phyloP scores from a whole-genome alignment of 2,329 filamentous ascomycete genomes.

The Pseudocercospora ulei region DNA sequence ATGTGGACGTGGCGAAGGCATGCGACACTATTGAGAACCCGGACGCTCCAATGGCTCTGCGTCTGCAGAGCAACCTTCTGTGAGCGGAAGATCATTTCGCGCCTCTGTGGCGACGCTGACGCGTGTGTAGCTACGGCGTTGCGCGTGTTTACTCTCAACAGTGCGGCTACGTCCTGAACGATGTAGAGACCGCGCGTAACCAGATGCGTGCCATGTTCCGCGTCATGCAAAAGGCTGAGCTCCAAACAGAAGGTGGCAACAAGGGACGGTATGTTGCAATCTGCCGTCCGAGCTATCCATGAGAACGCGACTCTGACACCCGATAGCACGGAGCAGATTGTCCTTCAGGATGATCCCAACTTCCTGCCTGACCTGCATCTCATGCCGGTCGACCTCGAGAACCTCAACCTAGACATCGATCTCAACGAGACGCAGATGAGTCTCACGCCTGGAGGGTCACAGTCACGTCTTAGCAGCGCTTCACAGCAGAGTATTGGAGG shows the following conservation, averaged over 20 bases:
- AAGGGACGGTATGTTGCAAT: constrained; percentile 54
- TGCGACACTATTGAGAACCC: constrained; percentile 78
- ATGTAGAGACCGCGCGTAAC: constrained; percentile 64
- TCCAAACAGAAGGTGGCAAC: constrained; percentile 58
- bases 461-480: constrained; percentile 15
- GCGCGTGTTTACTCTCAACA: constrained; percentile 80
- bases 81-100: constrained; percentile 34
- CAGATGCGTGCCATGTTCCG: constrained; percentile 61
- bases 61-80: constrained; percentile 82
- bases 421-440: constrained; percentile 35
- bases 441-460: constrained; percentile 34
- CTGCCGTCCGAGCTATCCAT: neutral
- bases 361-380: constrained; percentile 61
- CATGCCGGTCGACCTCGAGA: constrained; percentile 50
- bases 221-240: constrained; percentile 47
- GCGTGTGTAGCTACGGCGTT: constrained; percentile 55
- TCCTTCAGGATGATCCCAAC: constrained; percentile 70
- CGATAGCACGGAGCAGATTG: constrained; percentile 60
- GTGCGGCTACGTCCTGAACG: constrained; percentile 72
- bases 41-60: constrained; percentile 76
- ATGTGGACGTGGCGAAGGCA: constrained; percentile 76
- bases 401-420: constrained; percentile 40
- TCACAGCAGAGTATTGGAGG: constrained; percentile 35
- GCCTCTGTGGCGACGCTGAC: constrained; percentile 10
- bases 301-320: constrained; percentile 4